Evolutionary conservation across 2,329 filamentous ascomycete genomes (phyloP).

Genomic region (Seiridium cupressi): DNA sequence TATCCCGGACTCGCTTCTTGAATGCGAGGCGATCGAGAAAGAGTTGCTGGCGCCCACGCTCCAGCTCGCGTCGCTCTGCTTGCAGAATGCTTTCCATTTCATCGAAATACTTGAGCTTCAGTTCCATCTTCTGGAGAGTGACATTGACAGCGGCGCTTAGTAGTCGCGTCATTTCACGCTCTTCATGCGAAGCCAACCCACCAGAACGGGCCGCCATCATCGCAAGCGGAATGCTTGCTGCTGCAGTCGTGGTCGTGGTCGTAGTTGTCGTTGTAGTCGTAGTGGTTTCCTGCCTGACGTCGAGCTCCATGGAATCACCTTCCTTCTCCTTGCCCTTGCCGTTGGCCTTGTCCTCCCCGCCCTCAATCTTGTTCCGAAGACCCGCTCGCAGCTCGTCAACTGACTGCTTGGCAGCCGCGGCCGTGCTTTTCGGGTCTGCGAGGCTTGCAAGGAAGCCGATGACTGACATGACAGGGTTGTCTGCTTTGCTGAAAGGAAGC

Average conservation of each 20-base stretch:
- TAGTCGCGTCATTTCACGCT: constrained; percentile 92
- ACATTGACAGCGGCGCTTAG: constrained; percentile 91
- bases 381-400: constrained; percentile 82
- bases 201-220: constrained; percentile 82
- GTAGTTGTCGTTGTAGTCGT: constrained; percentile 50
- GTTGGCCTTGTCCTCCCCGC: constrained; percentile 44
- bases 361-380: constrained; percentile 75
- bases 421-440: constrained; percentile 85
- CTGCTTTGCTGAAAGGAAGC: constrained; percentile 85
- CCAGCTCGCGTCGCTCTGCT: constrained; percentile 88
- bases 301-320: constrained; percentile 62
- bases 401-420: constrained; percentile 84
- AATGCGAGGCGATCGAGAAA: constrained; percentile 91
- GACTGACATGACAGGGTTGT: constrained; percentile 96
- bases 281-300: constrained; percentile 52
- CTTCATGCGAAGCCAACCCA: constrained; percentile 90
- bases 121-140: constrained; percentile 90
- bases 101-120: constrained; percentile 94
- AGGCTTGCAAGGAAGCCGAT: constrained; percentile 91
- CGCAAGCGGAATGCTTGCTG: constrained; percentile 80
- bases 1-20: constrained; percentile 80
- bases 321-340: constrained; percentile 60
- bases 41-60: constrained; percentile 86
- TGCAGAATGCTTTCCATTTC: constrained; percentile 93
- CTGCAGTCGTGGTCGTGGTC: constrained; percentile 42